Conservation (phyloP, 108 stramenopile species). For the Tribonema minus region DNA sequence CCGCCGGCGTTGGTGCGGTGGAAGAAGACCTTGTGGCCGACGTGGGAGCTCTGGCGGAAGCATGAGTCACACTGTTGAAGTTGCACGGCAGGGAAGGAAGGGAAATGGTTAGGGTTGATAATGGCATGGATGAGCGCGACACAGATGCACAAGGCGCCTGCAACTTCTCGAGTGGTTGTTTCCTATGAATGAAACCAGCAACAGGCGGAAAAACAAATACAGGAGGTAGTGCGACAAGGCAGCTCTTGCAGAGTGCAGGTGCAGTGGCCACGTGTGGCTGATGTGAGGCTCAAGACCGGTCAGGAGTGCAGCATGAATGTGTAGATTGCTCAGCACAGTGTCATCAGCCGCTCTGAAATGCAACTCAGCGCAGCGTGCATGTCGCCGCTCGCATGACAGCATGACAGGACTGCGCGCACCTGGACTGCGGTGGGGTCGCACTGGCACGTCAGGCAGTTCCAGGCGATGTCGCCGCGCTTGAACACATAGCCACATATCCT, state of each 20-base stretch:
- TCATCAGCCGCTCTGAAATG: not conserved
- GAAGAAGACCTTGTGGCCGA: conserved; percentile 95
- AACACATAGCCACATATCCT: conserved; percentile 87
- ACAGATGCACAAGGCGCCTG: no score
- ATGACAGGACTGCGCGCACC: not conserved
- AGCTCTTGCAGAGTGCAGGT: no score
- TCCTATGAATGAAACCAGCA: no score
- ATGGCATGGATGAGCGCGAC: not conserved
- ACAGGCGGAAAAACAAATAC: no score
- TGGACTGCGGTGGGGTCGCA: conserved; percentile 91
- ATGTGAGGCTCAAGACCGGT: not conserved
- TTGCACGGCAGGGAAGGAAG: no score
- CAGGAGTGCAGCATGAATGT: not conserved
- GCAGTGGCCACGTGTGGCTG: not conserved
- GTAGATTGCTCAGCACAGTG: not conserved
- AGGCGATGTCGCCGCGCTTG: conserved; percentile 87
- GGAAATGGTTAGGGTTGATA: not conserved
- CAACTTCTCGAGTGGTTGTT: no score
- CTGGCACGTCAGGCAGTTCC: conserved; percentile 96
- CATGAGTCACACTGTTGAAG: no score
- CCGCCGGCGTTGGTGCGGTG: conserved; percentile 91
- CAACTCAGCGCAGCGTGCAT: not conserved
- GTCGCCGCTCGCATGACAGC: not conserved
- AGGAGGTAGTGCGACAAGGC: no score
- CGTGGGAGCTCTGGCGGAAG: conserved; percentile 79